Evolutionary conservation across 257 asterid genomes (phyloP).

Genomic region (Euphrasia confusa): DNA sequence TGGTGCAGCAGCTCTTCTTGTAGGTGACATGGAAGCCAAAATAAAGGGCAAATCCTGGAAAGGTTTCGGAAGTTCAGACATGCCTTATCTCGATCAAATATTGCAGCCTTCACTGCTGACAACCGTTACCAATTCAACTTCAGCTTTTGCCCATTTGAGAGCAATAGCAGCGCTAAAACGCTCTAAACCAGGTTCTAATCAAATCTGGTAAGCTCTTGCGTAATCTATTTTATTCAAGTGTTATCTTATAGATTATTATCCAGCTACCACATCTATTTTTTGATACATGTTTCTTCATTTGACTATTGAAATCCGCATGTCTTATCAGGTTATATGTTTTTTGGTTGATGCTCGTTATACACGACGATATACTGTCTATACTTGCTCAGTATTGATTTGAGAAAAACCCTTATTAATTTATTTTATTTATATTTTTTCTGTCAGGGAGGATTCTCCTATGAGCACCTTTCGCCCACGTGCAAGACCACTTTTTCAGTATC

Average conservation of each 20-base stretch:
- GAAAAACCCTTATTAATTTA: slow-evolving; percentile 21
- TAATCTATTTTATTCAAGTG: slow-evolving; percentile 23
- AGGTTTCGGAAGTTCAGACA: slow-evolving; percentile 74
- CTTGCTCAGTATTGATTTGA: slow-evolving; percentile 27
- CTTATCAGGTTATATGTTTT: slow-evolving; percentile 12
- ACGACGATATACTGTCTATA: slow-evolving; percentile 18
- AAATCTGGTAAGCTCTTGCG: slow-evolving; percentile 62
- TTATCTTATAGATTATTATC: slow-evolving; percentile 20
- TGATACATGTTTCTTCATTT: not conserved
- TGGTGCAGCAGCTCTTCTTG: slow-evolving; percentile 99
- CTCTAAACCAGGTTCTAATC: slow-evolving; percentile 68
- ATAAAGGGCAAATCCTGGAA: slow-evolving; percentile 93
- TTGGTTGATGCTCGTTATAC: slow-evolving; percentile 1
- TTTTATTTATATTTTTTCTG: slow-evolving; percentile 25
- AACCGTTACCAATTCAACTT: slow-evolving; percentile 88
- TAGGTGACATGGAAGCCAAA: slow-evolving; percentile 95
- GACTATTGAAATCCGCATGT: slow-evolving; percentile 12
- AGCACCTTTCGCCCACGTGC: slow-evolving; percentile 93
- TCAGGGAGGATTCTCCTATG: slow-evolving; percentile 90
- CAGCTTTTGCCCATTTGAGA: slow-evolving; percentile 91
- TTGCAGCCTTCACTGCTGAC: slow-evolving; percentile 94
- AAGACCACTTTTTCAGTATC: slow-evolving; percentile 93
- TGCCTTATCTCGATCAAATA: slow-evolving; percentile 95
- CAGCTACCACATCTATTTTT: slow-evolving; percentile 20
- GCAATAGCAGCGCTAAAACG: slow-evolving; percentile 96